These are phyloP conservation scores for Mrakia blollopis DNA, from an alignment of 768 basidiomycete species.

Conservation along the genomic window DNA sequence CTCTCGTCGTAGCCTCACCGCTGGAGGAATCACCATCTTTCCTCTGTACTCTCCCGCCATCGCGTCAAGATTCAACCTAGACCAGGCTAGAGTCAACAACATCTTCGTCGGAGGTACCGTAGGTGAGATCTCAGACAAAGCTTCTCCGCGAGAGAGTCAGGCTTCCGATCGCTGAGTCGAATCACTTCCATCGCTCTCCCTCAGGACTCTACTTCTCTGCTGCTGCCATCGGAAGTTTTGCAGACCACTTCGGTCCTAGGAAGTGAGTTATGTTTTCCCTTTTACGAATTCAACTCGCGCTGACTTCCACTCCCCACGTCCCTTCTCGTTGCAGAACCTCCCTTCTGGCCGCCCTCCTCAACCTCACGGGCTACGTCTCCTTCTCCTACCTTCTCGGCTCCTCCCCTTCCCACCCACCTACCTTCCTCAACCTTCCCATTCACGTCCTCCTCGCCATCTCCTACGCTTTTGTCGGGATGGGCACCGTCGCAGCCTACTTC, in stretches of 20 bases:
- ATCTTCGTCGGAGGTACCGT: conserved; percentile 21
- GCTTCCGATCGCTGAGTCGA: too few relatives aligned
- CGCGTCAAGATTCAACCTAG: conserved; percentile 15
- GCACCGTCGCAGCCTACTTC: conserved; percentile 28
- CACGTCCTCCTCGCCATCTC: conserved; percentile 15
- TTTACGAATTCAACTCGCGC: not conserved
- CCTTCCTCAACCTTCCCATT: conserved; percentile 13
- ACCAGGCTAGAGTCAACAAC: conserved; percentile 14
- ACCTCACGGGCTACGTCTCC: conserved; percentile 14
- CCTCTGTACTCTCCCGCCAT: conserved; percentile 28
- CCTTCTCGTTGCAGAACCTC: conserved; percentile 1
- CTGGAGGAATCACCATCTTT: conserved; percentile 21
- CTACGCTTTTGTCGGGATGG: conserved; percentile 19
- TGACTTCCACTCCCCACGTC: not conserved
- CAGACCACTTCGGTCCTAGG: conserved; percentile 23
- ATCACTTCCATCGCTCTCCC: too few relatives aligned
- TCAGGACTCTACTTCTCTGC: conserved; percentile 21
- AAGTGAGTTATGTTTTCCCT: not conserved
- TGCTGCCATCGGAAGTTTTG: conserved; percentile 7
- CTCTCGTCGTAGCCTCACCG: conserved; percentile 17
- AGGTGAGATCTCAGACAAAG: too few relatives aligned
- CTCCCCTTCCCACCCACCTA: not conserved
- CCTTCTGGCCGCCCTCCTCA: conserved; percentile 14
- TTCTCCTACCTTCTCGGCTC: conserved; percentile 15
- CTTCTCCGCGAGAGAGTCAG: too few relatives aligned